Conservation (phyloP, 352 stramenopile genomes). For the Pythium catenulatum region DNA sequence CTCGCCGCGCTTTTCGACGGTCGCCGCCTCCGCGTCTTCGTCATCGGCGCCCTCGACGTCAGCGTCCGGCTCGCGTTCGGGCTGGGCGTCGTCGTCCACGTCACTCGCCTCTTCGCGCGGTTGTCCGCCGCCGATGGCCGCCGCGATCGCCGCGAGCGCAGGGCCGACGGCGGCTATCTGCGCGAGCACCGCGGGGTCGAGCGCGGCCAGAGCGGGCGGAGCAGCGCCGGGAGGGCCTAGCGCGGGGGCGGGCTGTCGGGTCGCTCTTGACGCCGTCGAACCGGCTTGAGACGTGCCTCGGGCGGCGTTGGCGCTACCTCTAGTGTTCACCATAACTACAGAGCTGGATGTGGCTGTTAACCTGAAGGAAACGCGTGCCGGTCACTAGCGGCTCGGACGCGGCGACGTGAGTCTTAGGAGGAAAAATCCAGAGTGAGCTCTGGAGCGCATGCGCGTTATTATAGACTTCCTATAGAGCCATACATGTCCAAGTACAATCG, state of each 20-base stretch:
- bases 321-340: background rate
- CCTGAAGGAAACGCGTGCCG: background rate
- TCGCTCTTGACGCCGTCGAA: background rate
- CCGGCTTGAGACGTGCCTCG: background rate
- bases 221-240: background rate
- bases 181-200: background rate
- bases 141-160: background rate
- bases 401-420: background rate
- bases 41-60: background rate
- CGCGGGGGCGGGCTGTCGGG: background rate
- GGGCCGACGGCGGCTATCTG: background rate
- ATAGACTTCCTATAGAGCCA: no score
- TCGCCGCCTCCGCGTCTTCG: background rate
- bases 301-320: background rate
- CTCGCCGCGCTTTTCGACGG: background rate
- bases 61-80: background rate
- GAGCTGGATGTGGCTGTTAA: conserved; percentile 8
- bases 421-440: background rate
- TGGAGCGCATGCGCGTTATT: no score
- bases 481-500: no score
- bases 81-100: background rate
- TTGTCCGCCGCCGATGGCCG: background rate
- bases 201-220: background rate
- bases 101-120: background rate
- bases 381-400: background rate